A percentile compares a stretch with the other conserved stretches of the same genome.
Evolutionary conservation across 176 grass and related monocot genomes (phyloP).

Genomic region (Luzula sylvatica): DNA sequence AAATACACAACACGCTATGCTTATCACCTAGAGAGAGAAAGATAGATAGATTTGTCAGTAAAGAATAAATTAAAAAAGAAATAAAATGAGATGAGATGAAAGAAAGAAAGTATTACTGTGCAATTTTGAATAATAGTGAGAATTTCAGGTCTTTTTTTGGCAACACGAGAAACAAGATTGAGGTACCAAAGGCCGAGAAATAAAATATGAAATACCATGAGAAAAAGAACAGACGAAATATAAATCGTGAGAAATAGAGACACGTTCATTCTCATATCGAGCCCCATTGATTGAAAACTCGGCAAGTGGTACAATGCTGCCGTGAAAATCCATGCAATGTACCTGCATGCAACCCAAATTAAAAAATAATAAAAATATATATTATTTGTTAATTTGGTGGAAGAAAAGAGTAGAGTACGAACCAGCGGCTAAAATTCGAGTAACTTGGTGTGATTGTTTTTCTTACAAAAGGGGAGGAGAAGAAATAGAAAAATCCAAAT

Average conservation of each 20-base stretch:
- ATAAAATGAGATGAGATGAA: conserved; percentile 11
- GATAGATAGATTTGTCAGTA: too few species aligned
- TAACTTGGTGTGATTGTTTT: conserved; percentile 92
- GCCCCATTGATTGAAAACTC: conserved; percentile 99
- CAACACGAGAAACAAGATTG: conserved; percentile 84
- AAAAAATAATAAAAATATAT: not conserved
- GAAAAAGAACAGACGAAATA: conserved; percentile 74
- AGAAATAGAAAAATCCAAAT: conserved; percentile 97
- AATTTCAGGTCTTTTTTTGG: conserved; percentile 74
- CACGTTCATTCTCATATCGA: conserved; percentile 97
- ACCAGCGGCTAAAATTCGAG: conserved; percentile 98
- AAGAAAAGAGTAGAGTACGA: conserved; percentile 18
- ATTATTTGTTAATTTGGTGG: not conserved
- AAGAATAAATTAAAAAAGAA: not conserved
- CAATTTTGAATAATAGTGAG: conserved; percentile 94
- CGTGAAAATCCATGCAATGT: conserved; percentile 96
- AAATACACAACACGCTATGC: conserved; percentile 95
- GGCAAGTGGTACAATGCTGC: conserved; percentile 96
- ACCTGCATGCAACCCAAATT: conserved; percentile 47
- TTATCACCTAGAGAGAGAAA: conserved; percentile 61
- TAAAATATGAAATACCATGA: conserved; percentile 84
- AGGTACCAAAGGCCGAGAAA: conserved; percentile 96
- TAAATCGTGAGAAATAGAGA: conserved; percentile 85
- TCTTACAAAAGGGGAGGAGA: conserved; percentile 95
- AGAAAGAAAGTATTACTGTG: conserved; percentile 32